Percentiles rank a stretch among this genome's conserved stretches.
Conservation (phyloP, 129 eudicot genomes). For the Helichrysum umbraculigerum region DNA sequence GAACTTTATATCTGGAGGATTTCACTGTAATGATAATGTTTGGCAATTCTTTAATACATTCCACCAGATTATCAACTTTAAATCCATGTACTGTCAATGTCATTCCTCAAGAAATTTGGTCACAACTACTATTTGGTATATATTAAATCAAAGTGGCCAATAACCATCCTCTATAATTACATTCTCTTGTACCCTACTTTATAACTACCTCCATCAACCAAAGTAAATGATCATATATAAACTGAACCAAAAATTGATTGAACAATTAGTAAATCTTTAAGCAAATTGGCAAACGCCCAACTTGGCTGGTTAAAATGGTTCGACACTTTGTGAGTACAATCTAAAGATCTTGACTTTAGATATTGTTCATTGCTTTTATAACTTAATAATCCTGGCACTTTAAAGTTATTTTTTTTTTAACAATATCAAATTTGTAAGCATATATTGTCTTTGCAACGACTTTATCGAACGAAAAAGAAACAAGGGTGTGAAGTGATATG, state of each 20-base stretch:
- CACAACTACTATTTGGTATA: slow-evolving; percentile 32
- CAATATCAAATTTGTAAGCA: neutral
- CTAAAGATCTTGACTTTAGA: neutral
- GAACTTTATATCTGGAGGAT: slow-evolving; percentile 11
- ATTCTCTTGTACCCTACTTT: slow-evolving; percentile 27
- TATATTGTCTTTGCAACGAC: neutral
- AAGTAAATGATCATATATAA: slow-evolving; percentile 17
- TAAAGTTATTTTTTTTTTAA: neutral
- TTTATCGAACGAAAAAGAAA: neutral
- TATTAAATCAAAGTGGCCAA: slow-evolving; percentile 22
- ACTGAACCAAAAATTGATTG: neutral
- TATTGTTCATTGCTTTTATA: neutral
- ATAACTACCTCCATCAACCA: slow-evolving; percentile 30
- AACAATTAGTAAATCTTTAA: slow-evolving; percentile 3
- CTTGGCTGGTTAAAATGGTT: neutral
- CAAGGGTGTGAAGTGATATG: slow-evolving; percentile 13
- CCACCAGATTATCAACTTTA: slow-evolving; percentile 25
- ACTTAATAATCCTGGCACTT: neutral
- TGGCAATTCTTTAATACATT: slow-evolving; percentile 21
- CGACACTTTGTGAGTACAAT: neutral
- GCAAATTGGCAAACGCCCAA: neutral
- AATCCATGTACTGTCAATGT: slow-evolving; percentile 27
- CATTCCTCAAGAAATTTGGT: slow-evolving; percentile 32
- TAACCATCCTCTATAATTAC: slow-evolving; percentile 21
- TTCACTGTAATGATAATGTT: slow-evolving; percentile 21